Conservation (phyloP, 345 rosid genomes). For the Aurinia saxatilis region DNA sequence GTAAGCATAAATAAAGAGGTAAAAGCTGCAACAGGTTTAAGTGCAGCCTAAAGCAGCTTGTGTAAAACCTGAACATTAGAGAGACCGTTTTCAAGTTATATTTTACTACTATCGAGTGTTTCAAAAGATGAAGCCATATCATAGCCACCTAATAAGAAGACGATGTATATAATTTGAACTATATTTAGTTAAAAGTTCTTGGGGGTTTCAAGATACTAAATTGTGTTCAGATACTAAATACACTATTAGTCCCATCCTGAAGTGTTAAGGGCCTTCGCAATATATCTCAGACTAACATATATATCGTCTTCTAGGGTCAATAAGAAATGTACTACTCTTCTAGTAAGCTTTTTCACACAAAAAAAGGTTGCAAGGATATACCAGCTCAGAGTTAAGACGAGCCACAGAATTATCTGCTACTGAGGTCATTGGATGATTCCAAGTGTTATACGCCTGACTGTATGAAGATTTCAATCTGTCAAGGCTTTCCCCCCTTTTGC, state of each 20-base stretch:
- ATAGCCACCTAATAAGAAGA: not conserved
- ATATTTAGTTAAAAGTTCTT: not conserved
- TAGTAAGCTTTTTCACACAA: not conserved
- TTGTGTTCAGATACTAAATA: not conserved
- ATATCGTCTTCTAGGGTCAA: not conserved
- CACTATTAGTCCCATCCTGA: not conserved
- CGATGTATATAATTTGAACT: not conserved
- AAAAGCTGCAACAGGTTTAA: not conserved
- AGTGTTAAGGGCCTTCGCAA: not conserved
- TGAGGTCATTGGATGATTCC: constrained; percentile 21
- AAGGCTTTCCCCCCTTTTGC: constrained; percentile 35
- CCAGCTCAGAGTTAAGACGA: constrained; percentile 23
- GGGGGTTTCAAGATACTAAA: not conserved
- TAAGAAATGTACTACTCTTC: not conserved
- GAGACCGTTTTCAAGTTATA: not conserved
- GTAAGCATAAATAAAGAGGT: not conserved
- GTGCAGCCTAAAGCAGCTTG: not conserved
- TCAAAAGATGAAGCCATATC: not conserved
- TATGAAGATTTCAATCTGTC: constrained; percentile 46
- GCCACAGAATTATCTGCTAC: constrained; percentile 19
- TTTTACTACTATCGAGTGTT: not conserved
- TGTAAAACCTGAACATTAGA: not conserved
- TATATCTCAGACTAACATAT: not conserved
- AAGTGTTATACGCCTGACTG: constrained; percentile 22
- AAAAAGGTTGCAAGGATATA: constrained; percentile 7